Evolutionary conservation across 2,329 filamentous ascomycete species (phyloP).

Genomic region (Exophiala viscosa): DNA sequence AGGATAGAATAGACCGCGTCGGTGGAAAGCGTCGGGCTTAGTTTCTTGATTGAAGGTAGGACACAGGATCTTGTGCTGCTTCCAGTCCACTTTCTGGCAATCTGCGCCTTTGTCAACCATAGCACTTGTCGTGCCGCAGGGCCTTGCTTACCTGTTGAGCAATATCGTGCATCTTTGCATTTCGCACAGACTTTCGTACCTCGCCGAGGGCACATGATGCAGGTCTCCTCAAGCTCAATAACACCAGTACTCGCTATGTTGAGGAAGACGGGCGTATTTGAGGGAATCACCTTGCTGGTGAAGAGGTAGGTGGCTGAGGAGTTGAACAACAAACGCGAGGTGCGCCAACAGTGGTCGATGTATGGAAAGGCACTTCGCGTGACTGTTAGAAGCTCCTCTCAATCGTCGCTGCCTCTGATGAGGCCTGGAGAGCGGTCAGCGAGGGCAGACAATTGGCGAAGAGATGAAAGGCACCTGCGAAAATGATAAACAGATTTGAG

Average conservation of each 20-base stretch:
- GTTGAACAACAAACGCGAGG: too few species aligned
- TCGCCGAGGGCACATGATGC: neutral
- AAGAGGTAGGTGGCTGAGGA: too few species aligned
- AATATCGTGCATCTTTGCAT: neutral
- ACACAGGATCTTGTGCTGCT: neutral
- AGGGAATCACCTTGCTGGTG: neutral
- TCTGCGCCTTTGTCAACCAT: neutral
- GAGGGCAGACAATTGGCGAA: too few species aligned
- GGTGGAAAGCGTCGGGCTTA: neutral
- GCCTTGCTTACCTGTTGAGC: neutral
- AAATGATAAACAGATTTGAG: too few species aligned
- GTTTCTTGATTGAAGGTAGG: neutral
- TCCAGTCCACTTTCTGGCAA: constrained; percentile 1
- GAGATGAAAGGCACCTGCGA: too few species aligned
- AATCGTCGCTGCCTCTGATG: too few species aligned
- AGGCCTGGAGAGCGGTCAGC: too few species aligned
- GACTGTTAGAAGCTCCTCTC: too few species aligned
- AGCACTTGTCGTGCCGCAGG: neutral
- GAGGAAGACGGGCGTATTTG: neutral
- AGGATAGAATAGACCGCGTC: neutral
- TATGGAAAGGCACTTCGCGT: too few species aligned
- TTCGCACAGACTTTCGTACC: neutral
- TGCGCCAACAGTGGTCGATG: too few species aligned
- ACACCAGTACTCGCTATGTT: neutral
- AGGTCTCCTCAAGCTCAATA: neutral